These are phyloP conservation scores for Fusarium hostae DNA, from an alignment of 2,329 filamentous ascomycete species.

Conservation along the genomic window DNA sequence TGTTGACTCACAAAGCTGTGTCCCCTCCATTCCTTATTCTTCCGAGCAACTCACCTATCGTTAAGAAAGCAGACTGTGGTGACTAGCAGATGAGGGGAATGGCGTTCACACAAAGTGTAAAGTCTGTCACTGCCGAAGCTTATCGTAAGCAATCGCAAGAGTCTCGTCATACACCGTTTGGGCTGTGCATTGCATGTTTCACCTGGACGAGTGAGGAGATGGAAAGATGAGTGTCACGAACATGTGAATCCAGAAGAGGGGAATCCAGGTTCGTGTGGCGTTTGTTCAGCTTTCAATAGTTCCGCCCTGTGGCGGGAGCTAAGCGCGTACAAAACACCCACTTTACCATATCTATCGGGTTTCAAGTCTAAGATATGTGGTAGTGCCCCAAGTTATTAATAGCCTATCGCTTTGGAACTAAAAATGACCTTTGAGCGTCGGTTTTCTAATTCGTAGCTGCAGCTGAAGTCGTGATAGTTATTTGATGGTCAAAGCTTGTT, in stretches of 20 bases:
- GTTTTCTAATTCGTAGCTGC: background rate
- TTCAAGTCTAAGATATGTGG: background rate
- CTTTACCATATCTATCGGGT: background rate
- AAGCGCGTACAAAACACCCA: background rate
- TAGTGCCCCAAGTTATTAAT: background rate
- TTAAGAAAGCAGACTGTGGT: rapidly evolving
- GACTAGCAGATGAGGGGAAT: background rate
- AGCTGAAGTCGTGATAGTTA: background rate
- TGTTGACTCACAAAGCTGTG: background rate
- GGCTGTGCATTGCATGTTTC: background rate
- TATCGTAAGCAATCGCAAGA: background rate
- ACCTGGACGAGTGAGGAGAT: no score
- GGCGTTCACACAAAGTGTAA: background rate
- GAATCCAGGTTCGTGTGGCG: background rate
- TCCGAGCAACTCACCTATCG: background rate
- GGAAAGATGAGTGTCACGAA: rapidly evolving
- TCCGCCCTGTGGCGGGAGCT: conserved; percentile 1
- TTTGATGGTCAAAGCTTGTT: background rate
- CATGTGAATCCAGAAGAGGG: background rate
- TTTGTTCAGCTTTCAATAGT: background rate
- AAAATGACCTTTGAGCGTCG: background rate
- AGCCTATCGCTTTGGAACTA: background rate
- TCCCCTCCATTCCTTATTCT: background rate
- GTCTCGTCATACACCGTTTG: background rate
- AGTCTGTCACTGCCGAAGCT: background rate